Percentiles rank a stretch among this genome's conserved stretches.
phyloP scores from a whole-genome alignment of 345 rosid genomes.

The Noccaea bulbosa region DNA sequence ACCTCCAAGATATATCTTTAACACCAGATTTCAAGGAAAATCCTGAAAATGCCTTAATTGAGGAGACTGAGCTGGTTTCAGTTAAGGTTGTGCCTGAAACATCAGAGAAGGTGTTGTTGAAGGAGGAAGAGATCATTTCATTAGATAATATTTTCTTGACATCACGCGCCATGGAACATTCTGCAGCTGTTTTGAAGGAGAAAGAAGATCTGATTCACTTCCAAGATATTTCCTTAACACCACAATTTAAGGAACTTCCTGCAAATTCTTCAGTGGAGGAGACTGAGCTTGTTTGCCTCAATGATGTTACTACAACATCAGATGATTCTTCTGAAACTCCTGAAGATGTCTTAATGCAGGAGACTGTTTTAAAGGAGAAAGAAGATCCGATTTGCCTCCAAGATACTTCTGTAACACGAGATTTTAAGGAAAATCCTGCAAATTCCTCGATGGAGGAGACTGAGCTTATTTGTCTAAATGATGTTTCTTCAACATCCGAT shows the following conservation, averaged over 20 bases:
- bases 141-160: no score
- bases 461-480: slow-evolving; percentile 50
- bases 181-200: neutral
- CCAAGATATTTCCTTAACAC: slow-evolving; percentile 6
- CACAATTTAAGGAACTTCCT: neutral
- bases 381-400: neutral
- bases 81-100: slow-evolving; percentile 21
- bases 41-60: slow-evolving; percentile 1
- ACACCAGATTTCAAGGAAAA: neutral
- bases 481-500: slow-evolving; percentile 35
- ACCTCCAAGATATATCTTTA: slow-evolving; percentile 11
- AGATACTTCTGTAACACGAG: slow-evolving; percentile 4
- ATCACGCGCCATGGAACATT: no score
- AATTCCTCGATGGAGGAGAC: slow-evolving; percentile 2
- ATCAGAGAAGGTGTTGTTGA: neutral
- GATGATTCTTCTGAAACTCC: slow-evolving; percentile 29
- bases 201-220: neutral
- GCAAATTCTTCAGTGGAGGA: neutral
- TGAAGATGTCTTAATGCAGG: slow-evolving; percentile 30
- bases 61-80: slow-evolving; percentile 13
- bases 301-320: slow-evolving; percentile 43
- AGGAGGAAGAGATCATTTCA: no score
- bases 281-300: slow-evolving; percentile 51
- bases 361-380: slow-evolving; percentile 1
- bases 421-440: neutral